These are phyloP conservation scores for Lasiodiplodia sp. DNA, from an alignment of 2,329 filamentous ascomycete species.

Conservation along the genomic window DNA sequence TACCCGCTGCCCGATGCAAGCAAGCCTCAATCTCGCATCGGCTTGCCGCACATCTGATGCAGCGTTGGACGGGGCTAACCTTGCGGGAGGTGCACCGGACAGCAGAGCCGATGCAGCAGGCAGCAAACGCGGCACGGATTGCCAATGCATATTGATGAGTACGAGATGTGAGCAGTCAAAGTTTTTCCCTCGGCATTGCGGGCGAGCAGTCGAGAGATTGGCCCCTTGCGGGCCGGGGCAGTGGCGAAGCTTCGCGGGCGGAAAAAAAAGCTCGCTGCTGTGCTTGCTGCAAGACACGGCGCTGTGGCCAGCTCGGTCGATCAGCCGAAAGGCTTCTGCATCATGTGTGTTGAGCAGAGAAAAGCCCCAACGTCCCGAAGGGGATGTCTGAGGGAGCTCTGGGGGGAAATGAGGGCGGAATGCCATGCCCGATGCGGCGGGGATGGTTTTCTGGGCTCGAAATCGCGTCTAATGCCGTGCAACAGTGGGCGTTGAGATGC, in stretches of 20 bases:
- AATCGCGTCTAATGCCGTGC: constrained; percentile 26
- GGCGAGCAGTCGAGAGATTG: background rate
- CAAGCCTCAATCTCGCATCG: constrained; percentile 15
- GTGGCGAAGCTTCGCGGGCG: constrained; percentile 19
- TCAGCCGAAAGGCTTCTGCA: constrained; percentile 29
- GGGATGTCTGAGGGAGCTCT: constrained; percentile 8
- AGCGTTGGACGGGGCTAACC: constrained; percentile 13
- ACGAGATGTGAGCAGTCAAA: constrained; percentile 16
- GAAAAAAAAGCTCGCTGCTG: constrained; percentile 21
- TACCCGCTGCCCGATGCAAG: constrained; percentile 22
- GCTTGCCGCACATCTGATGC: background rate
- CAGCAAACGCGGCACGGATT: background rate
- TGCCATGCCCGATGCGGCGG: constrained; percentile 11
- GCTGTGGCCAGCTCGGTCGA: constrained; percentile 28
- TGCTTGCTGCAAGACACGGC: constrained; percentile 22
- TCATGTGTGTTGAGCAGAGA: constrained; percentile 25
- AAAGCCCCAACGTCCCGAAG: constrained; percentile 23
- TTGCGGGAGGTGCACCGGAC: constrained; percentile 6
- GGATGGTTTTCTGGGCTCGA: background rate
- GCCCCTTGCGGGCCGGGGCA: constrained; percentile 17
- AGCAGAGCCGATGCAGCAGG: constrained; percentile 18
- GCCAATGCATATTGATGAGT: background rate
- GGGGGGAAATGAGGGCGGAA: constrained; percentile 13
- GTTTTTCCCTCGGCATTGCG: constrained; percentile 12
- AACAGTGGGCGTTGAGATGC: constrained; percentile 16